Conservation (phyloP, 352 stramenopile species). For the Globisporangium iwayamae region DNA sequence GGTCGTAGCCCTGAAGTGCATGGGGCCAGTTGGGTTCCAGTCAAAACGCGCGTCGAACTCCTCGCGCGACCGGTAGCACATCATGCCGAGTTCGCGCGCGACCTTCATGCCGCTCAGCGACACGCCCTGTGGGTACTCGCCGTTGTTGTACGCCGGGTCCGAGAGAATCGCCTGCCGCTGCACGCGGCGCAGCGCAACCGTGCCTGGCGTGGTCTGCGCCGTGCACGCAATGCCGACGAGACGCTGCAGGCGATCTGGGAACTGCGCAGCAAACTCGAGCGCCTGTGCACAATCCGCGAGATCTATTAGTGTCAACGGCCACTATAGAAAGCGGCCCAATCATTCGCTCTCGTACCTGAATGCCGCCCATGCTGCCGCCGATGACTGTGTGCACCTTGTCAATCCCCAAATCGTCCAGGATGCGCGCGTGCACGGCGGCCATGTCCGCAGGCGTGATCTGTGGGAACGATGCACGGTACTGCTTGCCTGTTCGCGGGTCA, state of each 20-base stretch:
- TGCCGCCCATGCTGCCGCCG: conserved; percentile 85
- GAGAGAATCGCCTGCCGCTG: conserved; percentile 81
- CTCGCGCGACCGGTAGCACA: conserved; percentile 85
- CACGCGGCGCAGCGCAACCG: conserved; percentile 79
- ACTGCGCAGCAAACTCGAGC: conserved; percentile 84
- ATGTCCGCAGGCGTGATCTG: conserved; percentile 85
- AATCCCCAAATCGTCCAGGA: conserved; percentile 77
- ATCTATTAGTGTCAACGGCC: neutral
- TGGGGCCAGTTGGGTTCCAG: conserved; percentile 72
- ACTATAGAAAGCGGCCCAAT: neutral
- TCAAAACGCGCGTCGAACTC: conserved; percentile 86
- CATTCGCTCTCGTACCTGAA: conserved; percentile 23
- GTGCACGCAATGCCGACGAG: conserved; percentile 82
- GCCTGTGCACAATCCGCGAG: conserved; percentile 28
- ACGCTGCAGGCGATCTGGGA: conserved; percentile 65
- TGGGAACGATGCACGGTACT: conserved; percentile 72
- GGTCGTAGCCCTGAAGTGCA: conserved; percentile 70
- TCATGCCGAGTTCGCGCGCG: conserved; percentile 83
- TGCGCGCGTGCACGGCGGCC: conserved; percentile 66
- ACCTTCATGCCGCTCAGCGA: conserved; percentile 80
- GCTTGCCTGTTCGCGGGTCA: conserved; percentile 56
- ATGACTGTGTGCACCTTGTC: conserved; percentile 79
- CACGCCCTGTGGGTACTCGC: conserved; percentile 58
- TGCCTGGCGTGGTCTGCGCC: conserved; percentile 82
- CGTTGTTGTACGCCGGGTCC: conserved; percentile 76